phyloP scores from a whole-genome alignment of 1,284 basidiomycete genomes.

The Boletus mariae region DNA sequence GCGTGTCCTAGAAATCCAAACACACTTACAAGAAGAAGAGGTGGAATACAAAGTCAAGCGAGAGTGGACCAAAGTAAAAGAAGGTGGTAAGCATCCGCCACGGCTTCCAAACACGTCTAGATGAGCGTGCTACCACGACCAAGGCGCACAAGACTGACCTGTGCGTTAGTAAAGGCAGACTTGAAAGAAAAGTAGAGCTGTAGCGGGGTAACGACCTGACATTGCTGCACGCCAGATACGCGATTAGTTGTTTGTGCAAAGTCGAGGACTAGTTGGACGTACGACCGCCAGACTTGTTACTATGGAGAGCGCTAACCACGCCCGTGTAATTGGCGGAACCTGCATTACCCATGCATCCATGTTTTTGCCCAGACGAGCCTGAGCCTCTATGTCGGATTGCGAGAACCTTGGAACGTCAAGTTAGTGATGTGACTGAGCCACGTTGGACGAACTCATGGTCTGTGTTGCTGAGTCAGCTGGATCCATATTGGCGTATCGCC shows the following conservation, averaged over 20 bases:
- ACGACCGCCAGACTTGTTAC: conserved; percentile 83
- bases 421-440: conserved; percentile 18
- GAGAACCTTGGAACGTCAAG: background rate
- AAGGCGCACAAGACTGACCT: conserved; percentile 46
- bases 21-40: conserved; percentile 91
- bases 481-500: too few species aligned
- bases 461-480: background rate
- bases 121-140: conserved; percentile 8
- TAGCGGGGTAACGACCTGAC: conserved; percentile 81
- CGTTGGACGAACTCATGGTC: background rate
- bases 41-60: conserved; percentile 94
- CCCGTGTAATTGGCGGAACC: conserved; percentile 85
- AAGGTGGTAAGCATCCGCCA: conserved; percentile 92
- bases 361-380: conserved; percentile 8
- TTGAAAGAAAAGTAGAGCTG: conserved; percentile 92
- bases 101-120: conserved; percentile 44
- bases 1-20: background rate
- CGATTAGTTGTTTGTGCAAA: conserved; percentile 6
- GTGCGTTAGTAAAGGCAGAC: conserved; percentile 74
- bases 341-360: conserved; percentile 87
- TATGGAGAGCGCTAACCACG: conserved; percentile 77
- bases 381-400: conserved; percentile 5
- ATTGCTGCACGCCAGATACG: conserved; percentile 61
- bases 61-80: conserved; percentile 93
- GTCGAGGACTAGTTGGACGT: conserved; percentile 1